A percentile compares a stretch with the other conserved stretches of the same genome.
Evolutionary conservation across 352 stramenopile species (phyloP).

Genomic region (Phytophthora crassamura): DNA sequence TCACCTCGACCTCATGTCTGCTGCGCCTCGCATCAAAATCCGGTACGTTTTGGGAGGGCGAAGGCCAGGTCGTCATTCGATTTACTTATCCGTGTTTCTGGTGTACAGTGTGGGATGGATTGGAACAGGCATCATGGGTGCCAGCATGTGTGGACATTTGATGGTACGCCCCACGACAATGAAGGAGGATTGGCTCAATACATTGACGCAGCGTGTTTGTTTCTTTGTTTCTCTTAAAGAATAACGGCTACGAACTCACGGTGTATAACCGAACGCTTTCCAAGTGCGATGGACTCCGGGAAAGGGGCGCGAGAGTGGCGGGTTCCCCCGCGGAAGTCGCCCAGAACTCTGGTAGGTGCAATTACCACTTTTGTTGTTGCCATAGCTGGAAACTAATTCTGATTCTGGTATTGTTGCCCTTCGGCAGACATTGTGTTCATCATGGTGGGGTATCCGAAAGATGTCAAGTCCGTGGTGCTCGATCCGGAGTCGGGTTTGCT

Average conservation of each 20-base stretch:
- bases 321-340: constrained; percentile 83
- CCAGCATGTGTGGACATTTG: constrained; percentile 89
- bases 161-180: constrained; percentile 51
- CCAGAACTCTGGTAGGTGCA: constrained; percentile 61
- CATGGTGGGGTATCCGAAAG: constrained; percentile 89
- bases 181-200: not conserved
- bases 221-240: constrained; percentile 38
- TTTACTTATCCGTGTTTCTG: not conserved
- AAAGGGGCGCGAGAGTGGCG: constrained; percentile 80
- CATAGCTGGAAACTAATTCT: not conserved
- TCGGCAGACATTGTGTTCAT: constrained; percentile 88
- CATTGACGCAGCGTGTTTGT: not conserved
- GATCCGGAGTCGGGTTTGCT: constrained; percentile 72
- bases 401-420: not conserved
- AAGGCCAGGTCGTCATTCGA: too few species aligned
- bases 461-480: constrained; percentile 82
- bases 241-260: constrained; percentile 85
- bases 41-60: constrained; percentile 35
- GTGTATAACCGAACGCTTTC: constrained; percentile 87
- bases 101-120: constrained; percentile 82
- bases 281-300: constrained; percentile 80
- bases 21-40: constrained; percentile 62
- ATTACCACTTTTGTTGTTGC: constrained; percentile 2
- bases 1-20: constrained; percentile 63
- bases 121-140: constrained; percentile 89